Evolutionary conservation across 257 asterid species (phyloP).

Genomic region (Solanum paucissectum): DNA sequence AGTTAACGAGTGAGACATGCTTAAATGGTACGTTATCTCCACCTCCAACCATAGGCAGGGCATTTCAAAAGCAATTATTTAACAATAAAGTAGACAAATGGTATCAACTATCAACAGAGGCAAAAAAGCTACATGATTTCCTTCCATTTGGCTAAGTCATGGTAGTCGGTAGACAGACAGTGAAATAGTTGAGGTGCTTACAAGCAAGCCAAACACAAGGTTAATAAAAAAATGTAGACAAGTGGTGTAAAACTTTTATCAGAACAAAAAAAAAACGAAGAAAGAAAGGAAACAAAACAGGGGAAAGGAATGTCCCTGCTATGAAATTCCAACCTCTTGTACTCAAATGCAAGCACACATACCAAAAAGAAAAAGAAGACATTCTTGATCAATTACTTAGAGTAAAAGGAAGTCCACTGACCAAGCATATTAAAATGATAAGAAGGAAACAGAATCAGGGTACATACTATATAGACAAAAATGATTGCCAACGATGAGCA

Average conservation of each 20-base stretch:
- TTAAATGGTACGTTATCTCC: not conserved
- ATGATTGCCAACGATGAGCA: not conserved
- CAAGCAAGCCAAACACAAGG: not conserved
- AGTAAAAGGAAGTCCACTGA: not conserved
- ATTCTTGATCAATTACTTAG: not conserved
- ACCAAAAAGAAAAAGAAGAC: not conserved
- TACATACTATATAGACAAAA: not conserved
- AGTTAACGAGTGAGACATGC: not conserved
- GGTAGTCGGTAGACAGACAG: not conserved
- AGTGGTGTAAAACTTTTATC: not conserved
- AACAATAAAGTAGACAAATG: not conserved
- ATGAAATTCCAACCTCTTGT: not conserved
- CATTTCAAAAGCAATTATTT: not conserved
- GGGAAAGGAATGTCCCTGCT: not conserved
- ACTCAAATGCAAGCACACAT: not conserved
- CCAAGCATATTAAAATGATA: not conserved
- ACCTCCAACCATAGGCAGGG: not conserved
- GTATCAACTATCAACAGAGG: not conserved
- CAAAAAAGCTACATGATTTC: not conserved
- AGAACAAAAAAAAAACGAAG: not conserved
- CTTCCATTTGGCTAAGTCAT: not conserved
- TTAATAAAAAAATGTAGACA: not conserved
- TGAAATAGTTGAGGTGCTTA: not conserved
- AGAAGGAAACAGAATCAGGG: not conserved
- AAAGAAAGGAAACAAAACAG: not conserved